Evolutionary conservation across 2,329 filamentous ascomycete genomes (phyloP).

Genomic region (Ophiostoma fasciatum): DNA sequence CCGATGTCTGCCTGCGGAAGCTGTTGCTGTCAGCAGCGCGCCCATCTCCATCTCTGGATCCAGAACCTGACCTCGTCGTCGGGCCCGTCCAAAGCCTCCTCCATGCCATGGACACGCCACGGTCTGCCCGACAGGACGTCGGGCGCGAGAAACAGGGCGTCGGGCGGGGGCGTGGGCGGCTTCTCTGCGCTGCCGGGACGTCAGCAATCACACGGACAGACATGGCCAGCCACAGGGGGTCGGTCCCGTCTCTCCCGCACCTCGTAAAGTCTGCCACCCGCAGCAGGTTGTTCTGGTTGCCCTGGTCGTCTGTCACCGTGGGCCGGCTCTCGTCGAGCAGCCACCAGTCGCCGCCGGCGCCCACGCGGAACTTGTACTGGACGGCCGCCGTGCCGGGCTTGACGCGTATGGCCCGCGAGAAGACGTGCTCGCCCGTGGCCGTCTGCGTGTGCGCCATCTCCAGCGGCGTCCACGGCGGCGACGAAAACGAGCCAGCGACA

Average conservation of each 20-base stretch:
- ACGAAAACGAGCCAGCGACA: slow-evolving; percentile 53
- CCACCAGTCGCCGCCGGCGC: slow-evolving; percentile 54
- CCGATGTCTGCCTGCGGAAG: slow-evolving; percentile 16
- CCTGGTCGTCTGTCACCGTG: slow-evolving; percentile 30
- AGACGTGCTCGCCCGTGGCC: slow-evolving; percentile 39
- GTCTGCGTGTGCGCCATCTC: slow-evolving; percentile 46
- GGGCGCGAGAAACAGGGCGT: no score
- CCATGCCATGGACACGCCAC: no score
- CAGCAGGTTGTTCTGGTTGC: slow-evolving; percentile 35
- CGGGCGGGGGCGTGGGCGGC: slow-evolving; percentile 11
- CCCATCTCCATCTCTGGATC: no score
- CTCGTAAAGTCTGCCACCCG: slow-evolving; percentile 15
- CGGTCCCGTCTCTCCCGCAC: no score
- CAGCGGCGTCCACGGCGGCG: slow-evolving; percentile 49
- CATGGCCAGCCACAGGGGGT: no score
- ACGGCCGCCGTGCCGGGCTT: slow-evolving; percentile 44
- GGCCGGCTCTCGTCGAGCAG: slow-evolving; percentile 47
- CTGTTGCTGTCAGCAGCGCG: slow-evolving; percentile 19
- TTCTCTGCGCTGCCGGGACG: neutral
- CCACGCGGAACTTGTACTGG: slow-evolving; percentile 62
- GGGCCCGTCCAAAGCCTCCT: no score
- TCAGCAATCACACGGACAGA: no score
- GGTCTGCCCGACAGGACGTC: no score
- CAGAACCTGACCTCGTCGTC: no score
- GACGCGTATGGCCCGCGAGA: slow-evolving; percentile 39